A percentile compares a stretch with the other conserved stretches of the same genome.
phyloP scores from a whole-genome alignment of 768 basidiomycete genomes.

The Mycena filopes region DNA sequence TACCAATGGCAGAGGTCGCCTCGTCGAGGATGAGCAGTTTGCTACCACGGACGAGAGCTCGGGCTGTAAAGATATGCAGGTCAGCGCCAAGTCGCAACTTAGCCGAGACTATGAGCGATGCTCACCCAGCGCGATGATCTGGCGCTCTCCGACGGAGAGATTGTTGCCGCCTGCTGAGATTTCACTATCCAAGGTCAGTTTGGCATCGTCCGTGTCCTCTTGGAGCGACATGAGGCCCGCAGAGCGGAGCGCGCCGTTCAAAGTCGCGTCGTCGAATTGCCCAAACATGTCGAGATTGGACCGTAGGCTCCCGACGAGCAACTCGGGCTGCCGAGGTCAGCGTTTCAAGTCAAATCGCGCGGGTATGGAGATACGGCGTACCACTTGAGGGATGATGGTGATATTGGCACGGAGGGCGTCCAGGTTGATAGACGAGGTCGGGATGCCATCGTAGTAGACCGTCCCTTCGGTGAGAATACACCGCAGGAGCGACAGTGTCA shows the following conservation, averaged over 20 bases:
- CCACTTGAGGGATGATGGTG: slow-evolving; percentile 53
- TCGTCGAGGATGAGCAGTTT: slow-evolving; percentile 25
- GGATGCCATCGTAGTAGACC: slow-evolving; percentile 56
- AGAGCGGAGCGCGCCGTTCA: slow-evolving; percentile 44
- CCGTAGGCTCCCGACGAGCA: slow-evolving; percentile 52
- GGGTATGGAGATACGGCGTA: background rate
- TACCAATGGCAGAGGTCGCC: slow-evolving; percentile 27
- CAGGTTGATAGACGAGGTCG: slow-evolving; percentile 52
- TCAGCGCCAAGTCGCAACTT: too few relatives aligned
- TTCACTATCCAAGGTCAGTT: slow-evolving; percentile 20
- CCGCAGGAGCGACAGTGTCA: slow-evolving; percentile 51
- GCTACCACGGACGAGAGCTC: slow-evolving; percentile 39
- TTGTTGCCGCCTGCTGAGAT: slow-evolving; percentile 18
- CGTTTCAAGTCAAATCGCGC: background rate
- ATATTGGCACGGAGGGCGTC: slow-evolving; percentile 56
- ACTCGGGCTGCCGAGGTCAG: slow-evolving; percentile 42
- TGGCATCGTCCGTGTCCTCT: slow-evolving; percentile 12
- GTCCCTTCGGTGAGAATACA: slow-evolving; percentile 45
- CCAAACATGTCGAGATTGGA: slow-evolving; percentile 56
- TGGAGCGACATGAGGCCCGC: slow-evolving; percentile 38
- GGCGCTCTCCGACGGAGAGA: slow-evolving; percentile 23
- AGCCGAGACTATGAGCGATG: background rate
- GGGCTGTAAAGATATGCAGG: background rate
- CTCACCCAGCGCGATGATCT: slow-evolving; percentile 22
- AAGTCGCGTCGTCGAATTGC: slow-evolving; percentile 50